These are phyloP conservation scores for Adansonia rubrostipa DNA, from an alignment of 441 rosid genomes.

Conservation along the genomic window DNA sequence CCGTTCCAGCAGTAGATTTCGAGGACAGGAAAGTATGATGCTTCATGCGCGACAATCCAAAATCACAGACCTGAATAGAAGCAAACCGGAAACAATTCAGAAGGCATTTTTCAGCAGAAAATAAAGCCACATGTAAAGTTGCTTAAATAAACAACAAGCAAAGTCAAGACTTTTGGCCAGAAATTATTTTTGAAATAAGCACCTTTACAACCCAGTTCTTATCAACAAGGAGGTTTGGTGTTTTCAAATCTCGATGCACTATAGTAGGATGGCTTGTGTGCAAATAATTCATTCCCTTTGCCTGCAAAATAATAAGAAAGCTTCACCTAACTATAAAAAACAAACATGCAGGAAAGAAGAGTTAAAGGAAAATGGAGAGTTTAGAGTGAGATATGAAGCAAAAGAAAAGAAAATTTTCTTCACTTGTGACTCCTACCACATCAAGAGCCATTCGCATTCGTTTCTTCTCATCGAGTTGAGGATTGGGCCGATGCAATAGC, in stretches of 20 bases:
- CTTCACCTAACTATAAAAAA: neutral
- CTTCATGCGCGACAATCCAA: conserved; percentile 94
- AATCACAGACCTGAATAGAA: conserved; percentile 79
- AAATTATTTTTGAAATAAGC: conserved; percentile 16
- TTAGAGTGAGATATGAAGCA: neutral
- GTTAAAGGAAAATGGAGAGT: neutral
- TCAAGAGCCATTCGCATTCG: conserved; percentile 97
- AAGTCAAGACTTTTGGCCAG: conserved; percentile 7
- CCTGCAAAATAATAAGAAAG: conserved; percentile 52
- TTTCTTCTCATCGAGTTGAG: conserved; percentile 79
- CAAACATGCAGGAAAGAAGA: neutral
- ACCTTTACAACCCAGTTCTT: conserved; percentile 99
- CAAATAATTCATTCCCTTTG: conserved; percentile 96
- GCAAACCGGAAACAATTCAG: conserved; percentile 12
- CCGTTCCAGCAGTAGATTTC: conserved; percentile 99
- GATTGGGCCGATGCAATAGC: conserved; percentile 82
- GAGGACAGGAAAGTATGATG: conserved; percentile 94
- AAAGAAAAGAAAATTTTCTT: conserved; percentile 12
- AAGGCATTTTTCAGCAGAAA: conserved; percentile 22
- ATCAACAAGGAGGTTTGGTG: conserved; percentile 98
- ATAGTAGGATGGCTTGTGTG: conserved; percentile 96
- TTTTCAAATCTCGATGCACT: conserved; percentile 95
- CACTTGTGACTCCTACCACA: conserved; percentile 62
- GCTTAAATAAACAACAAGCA: neutral
- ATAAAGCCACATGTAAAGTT: conserved; percentile 14